Evolutionary conservation across 192 early-diverging fungal species (phyloP).

Genomic region (Blastocladiella britannica): DNA sequence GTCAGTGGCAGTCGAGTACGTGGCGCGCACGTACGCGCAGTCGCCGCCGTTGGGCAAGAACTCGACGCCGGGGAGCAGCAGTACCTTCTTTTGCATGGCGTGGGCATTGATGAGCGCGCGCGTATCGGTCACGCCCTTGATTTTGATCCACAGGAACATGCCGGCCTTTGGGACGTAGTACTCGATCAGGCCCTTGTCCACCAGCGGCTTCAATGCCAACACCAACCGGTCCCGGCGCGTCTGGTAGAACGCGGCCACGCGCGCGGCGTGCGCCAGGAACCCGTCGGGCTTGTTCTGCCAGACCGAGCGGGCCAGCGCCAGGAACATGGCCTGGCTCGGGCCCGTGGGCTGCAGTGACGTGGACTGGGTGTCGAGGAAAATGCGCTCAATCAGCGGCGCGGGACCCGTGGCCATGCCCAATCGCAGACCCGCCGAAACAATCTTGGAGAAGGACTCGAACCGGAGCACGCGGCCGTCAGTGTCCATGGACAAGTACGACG

Average conservation of each 20-base stretch:
- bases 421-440: slow-evolving; percentile 69
- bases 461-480: slow-evolving; percentile 70
- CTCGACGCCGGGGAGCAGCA: slow-evolving; percentile 41
- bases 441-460: slow-evolving; percentile 82
- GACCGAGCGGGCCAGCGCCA: slow-evolving; percentile 38
- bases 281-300: slow-evolving; percentile 44
- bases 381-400: slow-evolving; percentile 46
- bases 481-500: slow-evolving; percentile 78
- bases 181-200: slow-evolving; percentile 31
- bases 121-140: slow-evolving; percentile 16
- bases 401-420: slow-evolving; percentile 59
- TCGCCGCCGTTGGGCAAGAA: slow-evolving; percentile 8
- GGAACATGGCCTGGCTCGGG: slow-evolving; percentile 54
- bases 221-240: slow-evolving; percentile 48
- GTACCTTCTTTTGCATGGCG: slow-evolving; percentile 36
- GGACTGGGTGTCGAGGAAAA: slow-evolving; percentile 61
- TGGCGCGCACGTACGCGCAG: slow-evolving; percentile 33
- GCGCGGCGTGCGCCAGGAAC: slow-evolving; percentile 52
- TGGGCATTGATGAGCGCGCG: not conserved
- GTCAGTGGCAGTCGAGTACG: slow-evolving; percentile 42
- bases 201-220: slow-evolving; percentile 29
- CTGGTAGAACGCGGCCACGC: slow-evolving; percentile 52
- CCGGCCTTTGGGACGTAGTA: slow-evolving; percentile 44
- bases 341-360: slow-evolving; percentile 68
- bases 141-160: slow-evolving; percentile 80